Percentiles rank a stretch among this genome's conserved stretches.
Evolutionary conservation across 345 rosid species (phyloP).

Genomic region (Acer yangbiense): DNA sequence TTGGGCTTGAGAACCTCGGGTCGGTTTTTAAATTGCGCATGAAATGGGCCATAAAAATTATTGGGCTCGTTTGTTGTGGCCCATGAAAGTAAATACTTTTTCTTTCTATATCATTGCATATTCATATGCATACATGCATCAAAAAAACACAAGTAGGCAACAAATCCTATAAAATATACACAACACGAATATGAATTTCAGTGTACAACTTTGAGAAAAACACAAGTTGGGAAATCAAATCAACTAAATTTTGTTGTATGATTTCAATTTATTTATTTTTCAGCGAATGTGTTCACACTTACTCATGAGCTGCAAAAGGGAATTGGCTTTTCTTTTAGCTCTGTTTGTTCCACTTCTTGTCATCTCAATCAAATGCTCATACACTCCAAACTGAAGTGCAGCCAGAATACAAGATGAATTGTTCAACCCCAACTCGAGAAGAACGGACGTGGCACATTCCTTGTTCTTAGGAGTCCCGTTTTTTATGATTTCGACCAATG

Average conservation of each 20-base stretch:
- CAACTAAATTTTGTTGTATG: neutral
- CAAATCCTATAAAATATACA: constrained; percentile 1
- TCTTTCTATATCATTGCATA: neutral
- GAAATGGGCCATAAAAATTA: too few relatives aligned
- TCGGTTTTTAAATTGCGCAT: too few relatives aligned
- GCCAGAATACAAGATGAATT: constrained; percentile 43
- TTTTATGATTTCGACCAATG: constrained; percentile 51
- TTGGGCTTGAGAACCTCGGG: too few relatives aligned
- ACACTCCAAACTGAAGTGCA: constrained; percentile 62
- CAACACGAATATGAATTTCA: neutral
- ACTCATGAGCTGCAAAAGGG: constrained; percentile 58
- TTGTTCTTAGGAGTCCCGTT: constrained; percentile 64
- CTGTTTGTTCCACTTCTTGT: constrained; percentile 52
- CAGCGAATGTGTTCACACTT: constrained; percentile 60
- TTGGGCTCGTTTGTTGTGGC: too few relatives aligned
- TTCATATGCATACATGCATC: neutral
- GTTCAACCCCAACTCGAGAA: constrained; percentile 50
- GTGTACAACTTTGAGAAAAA: neutral
- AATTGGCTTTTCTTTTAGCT: constrained; percentile 65
- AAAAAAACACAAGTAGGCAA: neutral
- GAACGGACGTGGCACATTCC: constrained; percentile 60
- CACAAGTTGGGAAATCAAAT: neutral
- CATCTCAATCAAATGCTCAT: constrained; percentile 48
- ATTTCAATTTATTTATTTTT: neutral
- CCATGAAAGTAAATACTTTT: too few relatives aligned